Conservation (phyloP, 331 rosid genomes). For the Ulmus americana region DNA sequence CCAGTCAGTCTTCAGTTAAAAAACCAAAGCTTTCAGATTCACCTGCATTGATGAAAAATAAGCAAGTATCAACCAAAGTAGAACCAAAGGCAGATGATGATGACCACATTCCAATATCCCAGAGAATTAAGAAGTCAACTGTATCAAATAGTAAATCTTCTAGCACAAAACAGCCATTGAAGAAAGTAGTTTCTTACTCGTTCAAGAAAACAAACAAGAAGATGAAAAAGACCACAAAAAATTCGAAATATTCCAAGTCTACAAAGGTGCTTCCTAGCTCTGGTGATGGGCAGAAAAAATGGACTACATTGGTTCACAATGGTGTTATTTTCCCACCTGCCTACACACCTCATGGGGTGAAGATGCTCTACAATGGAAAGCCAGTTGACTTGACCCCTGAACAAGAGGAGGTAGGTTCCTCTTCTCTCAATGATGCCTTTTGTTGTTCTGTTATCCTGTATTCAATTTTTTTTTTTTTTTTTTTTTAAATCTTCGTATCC, state of each 20-base stretch:
- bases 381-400: constrained; percentile 71
- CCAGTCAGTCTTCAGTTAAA: constrained; percentile 36
- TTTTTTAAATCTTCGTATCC: constrained; percentile 2
- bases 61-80: constrained; percentile 37
- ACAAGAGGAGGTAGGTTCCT: constrained; percentile 75
- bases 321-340: constrained; percentile 95
- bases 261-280: constrained; percentile 69
- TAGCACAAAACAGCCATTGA: constrained; percentile 33
- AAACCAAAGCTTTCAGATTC: constrained; percentile 51
- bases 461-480: too few relatives aligned
- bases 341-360: constrained; percentile 66
- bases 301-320: constrained; percentile 82
- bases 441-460: constrained; percentile 1
- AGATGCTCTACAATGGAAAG: constrained; percentile 67
- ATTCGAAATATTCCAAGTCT: constrained; percentile 69
- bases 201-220: constrained; percentile 53
- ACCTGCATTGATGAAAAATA: constrained; percentile 38
- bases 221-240: constrained; percentile 34
- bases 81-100: constrained; percentile 56
- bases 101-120: constrained; percentile 55
- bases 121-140: constrained; percentile 46
- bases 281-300: constrained; percentile 94
- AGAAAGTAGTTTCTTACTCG: constrained; percentile 40
- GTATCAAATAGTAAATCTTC: constrained; percentile 35
- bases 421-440: constrained; percentile 14